Conservation (phyloP, 1,284 basidiomycete genomes). For the Moniliella sp. region DNA sequence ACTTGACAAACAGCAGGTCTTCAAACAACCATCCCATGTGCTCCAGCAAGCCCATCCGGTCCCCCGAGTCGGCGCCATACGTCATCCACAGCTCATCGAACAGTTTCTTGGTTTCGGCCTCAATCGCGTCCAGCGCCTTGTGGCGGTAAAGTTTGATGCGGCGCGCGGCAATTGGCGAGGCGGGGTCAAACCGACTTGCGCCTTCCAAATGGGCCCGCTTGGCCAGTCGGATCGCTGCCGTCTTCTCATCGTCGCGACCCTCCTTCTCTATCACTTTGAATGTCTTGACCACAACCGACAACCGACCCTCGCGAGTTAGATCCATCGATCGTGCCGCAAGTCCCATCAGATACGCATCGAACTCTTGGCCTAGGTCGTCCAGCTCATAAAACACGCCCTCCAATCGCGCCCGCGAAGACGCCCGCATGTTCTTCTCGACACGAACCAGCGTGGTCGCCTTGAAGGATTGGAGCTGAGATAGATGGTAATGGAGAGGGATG, state of each 20-base stretch:
- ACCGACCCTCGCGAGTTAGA: slow-evolving; percentile 51
- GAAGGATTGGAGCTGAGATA: slow-evolving; percentile 71
- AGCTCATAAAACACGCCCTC: slow-evolving; percentile 67
- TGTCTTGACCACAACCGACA: slow-evolving; percentile 66
- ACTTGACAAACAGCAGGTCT: slow-evolving; percentile 72
- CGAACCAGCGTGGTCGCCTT: slow-evolving; percentile 43
- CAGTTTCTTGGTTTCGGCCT: slow-evolving; percentile 51
- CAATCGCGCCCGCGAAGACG: slow-evolving; percentile 48
- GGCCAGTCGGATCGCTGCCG: slow-evolving; percentile 75
- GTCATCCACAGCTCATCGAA: slow-evolving; percentile 52
- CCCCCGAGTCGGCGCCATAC: slow-evolving; percentile 40
- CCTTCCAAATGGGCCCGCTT: slow-evolving; percentile 56
- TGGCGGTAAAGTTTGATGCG: slow-evolving; percentile 86
- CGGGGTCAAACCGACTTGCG: slow-evolving; percentile 23
- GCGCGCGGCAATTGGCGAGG: slow-evolving; percentile 41
- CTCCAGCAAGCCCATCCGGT: slow-evolving; percentile 55
- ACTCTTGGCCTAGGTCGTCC: slow-evolving; percentile 55
- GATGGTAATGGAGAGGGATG: slow-evolving; percentile 68
- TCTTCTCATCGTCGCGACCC: slow-evolving; percentile 80
- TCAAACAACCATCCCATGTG: slow-evolving; percentile 75
- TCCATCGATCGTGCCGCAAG: slow-evolving; percentile 58
- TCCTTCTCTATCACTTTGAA: slow-evolving; percentile 86
- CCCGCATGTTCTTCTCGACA: slow-evolving; percentile 43
- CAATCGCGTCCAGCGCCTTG: slow-evolving; percentile 63
- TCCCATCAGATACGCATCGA: slow-evolving; percentile 66